Percentiles rank a stretch among this genome's conserved stretches.
Evolutionary conservation across 768 basidiomycete genomes (phyloP).

Genomic region (Tulasnella sp.): DNA sequence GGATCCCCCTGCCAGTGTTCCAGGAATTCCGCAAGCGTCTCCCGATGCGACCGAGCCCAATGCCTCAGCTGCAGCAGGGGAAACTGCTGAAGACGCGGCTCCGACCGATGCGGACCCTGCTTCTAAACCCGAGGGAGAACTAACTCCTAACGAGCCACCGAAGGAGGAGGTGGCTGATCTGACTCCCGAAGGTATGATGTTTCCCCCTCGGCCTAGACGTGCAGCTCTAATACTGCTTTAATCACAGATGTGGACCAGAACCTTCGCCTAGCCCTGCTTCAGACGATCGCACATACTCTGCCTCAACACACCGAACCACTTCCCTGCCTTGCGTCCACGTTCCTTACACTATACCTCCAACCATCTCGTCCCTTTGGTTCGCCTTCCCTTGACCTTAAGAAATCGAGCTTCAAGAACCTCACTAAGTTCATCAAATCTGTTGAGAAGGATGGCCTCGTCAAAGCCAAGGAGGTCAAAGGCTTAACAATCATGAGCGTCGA

Average conservation of each 20-base stretch:
- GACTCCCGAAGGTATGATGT: background rate
- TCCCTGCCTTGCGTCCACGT: constrained; percentile 55
- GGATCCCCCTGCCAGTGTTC: constrained; percentile 46
- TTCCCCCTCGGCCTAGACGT: background rate
- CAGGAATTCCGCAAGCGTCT: background rate
- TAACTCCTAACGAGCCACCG: background rate
- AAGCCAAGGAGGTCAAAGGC: constrained; percentile 66
- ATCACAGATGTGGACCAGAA: constrained; percentile 58
- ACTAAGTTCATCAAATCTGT: constrained; percentile 75
- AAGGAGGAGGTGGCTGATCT: background rate
- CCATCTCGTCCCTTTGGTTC: constrained; percentile 76
- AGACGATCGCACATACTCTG: constrained; percentile 55
- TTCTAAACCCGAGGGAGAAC: background rate
- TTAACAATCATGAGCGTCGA: constrained; percentile 53
- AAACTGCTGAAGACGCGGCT: background rate
- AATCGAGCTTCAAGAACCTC: constrained; percentile 79
- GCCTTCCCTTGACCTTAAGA: constrained; percentile 65
- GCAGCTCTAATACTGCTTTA: background rate
- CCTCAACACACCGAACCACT: constrained; percentile 31
- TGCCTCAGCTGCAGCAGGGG: background rate
- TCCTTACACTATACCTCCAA: constrained; percentile 53
- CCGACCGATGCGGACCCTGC: background rate
- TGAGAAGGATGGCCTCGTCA: constrained; percentile 74
- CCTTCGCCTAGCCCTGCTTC: constrained; percentile 65
- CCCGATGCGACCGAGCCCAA: background rate